A percentile compares a stretch with the other conserved stretches of the same genome.
These are phyloP conservation scores for Triticum monococcum DNA, from an alignment of 176 grass and related monocot species.

Conservation along the genomic window DNA sequence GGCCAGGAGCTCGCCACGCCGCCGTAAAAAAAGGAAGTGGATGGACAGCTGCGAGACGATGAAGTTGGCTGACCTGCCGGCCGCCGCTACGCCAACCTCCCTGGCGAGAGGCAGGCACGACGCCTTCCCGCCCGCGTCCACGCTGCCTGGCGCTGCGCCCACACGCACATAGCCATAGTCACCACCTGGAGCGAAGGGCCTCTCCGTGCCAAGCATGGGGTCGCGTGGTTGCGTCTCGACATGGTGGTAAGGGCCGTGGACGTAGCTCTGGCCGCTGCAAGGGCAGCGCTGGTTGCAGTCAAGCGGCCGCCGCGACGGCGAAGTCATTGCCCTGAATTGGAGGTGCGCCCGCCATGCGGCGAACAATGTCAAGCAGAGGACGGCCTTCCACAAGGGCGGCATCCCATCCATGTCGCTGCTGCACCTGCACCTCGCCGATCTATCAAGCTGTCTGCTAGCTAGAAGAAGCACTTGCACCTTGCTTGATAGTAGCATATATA, in stretches of 20 bases:
- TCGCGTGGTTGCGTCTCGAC: neutral
- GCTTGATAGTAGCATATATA: too few relatives aligned
- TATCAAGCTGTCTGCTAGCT: neutral
- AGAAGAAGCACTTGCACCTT: too few relatives aligned
- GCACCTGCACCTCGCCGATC: neutral
- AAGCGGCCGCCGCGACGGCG: neutral
- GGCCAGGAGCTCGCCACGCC: too few relatives aligned
- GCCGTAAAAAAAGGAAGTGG: too few relatives aligned
- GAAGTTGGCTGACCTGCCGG: too few relatives aligned
- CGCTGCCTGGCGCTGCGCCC: neutral
- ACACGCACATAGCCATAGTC: neutral
- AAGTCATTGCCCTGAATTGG: neutral
- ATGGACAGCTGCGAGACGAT: too few relatives aligned
- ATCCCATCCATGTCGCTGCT: neutral
- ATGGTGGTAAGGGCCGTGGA: neutral
- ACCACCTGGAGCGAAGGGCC: neutral
- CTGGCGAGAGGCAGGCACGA: too few relatives aligned
- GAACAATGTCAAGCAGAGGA: neutral
- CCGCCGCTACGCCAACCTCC: too few relatives aligned
- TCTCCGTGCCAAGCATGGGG: neutral
- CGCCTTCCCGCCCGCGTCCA: too few relatives aligned
- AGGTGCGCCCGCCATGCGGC: neutral
- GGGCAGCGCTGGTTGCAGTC: neutral
- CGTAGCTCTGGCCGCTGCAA: neutral
- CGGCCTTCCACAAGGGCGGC: neutral